Evolutionary conservation across 176 grass and related monocot species (phyloP).

Genomic region (Triticum dicoccoides): DNA sequence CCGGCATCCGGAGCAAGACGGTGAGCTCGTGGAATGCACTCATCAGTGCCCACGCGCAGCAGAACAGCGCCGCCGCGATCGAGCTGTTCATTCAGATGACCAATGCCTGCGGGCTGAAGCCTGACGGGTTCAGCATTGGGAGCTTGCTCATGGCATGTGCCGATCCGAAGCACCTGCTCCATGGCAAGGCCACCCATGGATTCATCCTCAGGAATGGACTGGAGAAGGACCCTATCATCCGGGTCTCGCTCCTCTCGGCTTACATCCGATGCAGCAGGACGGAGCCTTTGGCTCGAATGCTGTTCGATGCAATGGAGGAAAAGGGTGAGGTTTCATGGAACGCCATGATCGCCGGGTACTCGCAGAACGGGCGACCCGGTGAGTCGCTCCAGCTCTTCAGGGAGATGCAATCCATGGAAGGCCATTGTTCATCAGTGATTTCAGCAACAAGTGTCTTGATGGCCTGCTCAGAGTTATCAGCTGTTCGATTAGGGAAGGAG

Average conservation of each 20-base stretch:
- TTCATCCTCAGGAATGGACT: conserved; percentile 62
- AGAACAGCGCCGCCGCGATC: conserved; percentile 33
- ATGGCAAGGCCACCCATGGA: conserved; percentile 52
- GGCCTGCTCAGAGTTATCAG: conserved; percentile 55
- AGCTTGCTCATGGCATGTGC: conserved; percentile 57
- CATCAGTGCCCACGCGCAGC: conserved; percentile 50
- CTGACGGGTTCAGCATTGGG: conserved; percentile 61
- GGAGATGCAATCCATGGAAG: conserved; percentile 28
- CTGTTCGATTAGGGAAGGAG: conserved; percentile 55
- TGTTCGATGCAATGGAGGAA: conserved; percentile 43
- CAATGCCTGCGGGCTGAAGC: conserved; percentile 15
- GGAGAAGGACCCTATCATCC: conserved; percentile 51
- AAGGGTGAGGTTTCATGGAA: conserved; percentile 58
- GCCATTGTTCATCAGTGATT: conserved; percentile 25
- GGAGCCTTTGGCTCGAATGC: conserved; percentile 5
- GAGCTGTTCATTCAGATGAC: conserved; percentile 47
- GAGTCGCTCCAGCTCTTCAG: conserved; percentile 53
- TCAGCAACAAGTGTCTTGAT: conserved; percentile 49
- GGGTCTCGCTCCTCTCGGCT: conserved; percentile 45
- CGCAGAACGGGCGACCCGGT: conserved; percentile 33
- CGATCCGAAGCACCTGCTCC: conserved; percentile 30
- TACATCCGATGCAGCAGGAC: conserved; percentile 45
- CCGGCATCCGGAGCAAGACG: conserved; percentile 28
- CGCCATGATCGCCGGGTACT: conserved; percentile 60
- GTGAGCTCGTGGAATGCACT: conserved; percentile 59